These are phyloP conservation scores for Aspergillus sp. DNA, from an alignment of 2,329 filamentous ascomycete genomes.

Conservation along the genomic window DNA sequence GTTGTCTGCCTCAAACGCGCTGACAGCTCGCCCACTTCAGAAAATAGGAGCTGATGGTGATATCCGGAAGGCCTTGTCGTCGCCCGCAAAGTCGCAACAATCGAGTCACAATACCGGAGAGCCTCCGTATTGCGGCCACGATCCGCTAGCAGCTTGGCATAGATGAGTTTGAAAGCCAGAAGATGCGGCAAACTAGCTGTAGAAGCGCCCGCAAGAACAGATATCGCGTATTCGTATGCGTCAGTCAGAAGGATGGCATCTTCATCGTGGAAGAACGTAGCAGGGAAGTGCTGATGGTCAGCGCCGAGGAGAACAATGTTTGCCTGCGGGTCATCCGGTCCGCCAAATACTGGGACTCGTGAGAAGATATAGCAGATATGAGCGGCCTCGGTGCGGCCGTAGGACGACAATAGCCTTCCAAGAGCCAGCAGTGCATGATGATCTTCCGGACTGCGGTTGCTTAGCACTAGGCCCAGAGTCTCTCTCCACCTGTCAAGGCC, in stretches of 20 bases:
- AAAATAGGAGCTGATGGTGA: slow-evolving; percentile 66
- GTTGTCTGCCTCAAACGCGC: slow-evolving; percentile 77
- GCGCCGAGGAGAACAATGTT: slow-evolving; percentile 77
- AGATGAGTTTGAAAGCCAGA: slow-evolving; percentile 81
- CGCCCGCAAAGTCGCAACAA: slow-evolving; percentile 63
- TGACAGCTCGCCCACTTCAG: slow-evolving; percentile 71
- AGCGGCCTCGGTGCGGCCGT: slow-evolving; percentile 81
- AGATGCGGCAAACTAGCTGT: slow-evolving; percentile 65
- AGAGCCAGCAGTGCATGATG: slow-evolving; percentile 66
- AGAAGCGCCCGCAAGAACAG: slow-evolving; percentile 53
- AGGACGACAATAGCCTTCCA: slow-evolving; percentile 71
- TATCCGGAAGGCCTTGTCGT: slow-evolving; percentile 81
- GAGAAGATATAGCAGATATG: slow-evolving; percentile 93
- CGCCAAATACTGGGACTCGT: slow-evolving; percentile 63
- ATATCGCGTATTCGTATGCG: slow-evolving; percentile 82
- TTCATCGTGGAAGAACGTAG: slow-evolving; percentile 67
- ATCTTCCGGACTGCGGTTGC: slow-evolving; percentile 78
- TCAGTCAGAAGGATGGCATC: slow-evolving; percentile 92
- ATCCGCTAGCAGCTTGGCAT: slow-evolving; percentile 76
- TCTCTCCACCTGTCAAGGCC: slow-evolving; percentile 92
- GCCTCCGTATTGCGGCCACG: slow-evolving; percentile 74
- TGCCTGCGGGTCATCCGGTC: slow-evolving; percentile 68
- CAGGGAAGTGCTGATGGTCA: slow-evolving; percentile 63
- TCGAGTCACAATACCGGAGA: slow-evolving; percentile 81
- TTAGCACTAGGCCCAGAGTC: slow-evolving; percentile 73